Conservation (phyloP, 1,284 basidiomycete species). For the Leccinum subrobustum region DNA sequence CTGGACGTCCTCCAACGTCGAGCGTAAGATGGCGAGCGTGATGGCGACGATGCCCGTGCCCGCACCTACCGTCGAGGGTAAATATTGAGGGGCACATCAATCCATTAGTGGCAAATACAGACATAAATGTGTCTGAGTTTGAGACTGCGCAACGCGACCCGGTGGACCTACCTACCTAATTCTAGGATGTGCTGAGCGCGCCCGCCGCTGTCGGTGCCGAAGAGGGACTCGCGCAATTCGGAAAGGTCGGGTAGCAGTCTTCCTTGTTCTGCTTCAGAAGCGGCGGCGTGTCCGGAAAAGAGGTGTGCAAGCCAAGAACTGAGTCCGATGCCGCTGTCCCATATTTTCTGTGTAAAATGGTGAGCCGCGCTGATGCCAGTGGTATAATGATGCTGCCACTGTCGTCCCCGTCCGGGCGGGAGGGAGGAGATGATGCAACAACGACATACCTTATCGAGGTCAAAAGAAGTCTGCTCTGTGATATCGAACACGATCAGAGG, state of each 20-base stretch:
- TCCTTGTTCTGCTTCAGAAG: background rate
- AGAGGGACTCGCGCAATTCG: constrained; percentile 36
- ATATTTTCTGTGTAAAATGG: constrained; percentile 68
- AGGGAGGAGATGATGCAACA: background rate
- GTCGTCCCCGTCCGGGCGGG: background rate
- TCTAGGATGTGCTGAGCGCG: constrained; percentile 51
- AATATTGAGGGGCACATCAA: background rate
- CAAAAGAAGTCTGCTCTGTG: constrained; percentile 81
- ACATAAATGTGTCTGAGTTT: background rate
- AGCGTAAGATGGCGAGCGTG: constrained; percentile 55
- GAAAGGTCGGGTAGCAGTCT: constrained; percentile 15
- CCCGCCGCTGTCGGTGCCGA: constrained; percentile 30
- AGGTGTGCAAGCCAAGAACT: constrained; percentile 67
- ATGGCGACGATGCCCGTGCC: constrained; percentile 82
- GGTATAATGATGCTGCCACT: background rate
- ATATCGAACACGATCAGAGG: constrained; percentile 44
- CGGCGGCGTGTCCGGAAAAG: constrained; percentile 7
- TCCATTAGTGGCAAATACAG: background rate
- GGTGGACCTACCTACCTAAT: constrained; percentile 48
- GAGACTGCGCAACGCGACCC: background rate
- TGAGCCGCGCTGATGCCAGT: constrained; percentile 13
- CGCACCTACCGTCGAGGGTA: constrained; percentile 50
- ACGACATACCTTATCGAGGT: constrained; percentile 78
- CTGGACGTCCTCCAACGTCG: constrained; percentile 21
- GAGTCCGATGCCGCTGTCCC: constrained; percentile 86